phyloP scores from a whole-genome alignment of 495 filamentous ascomycete species.

The Aspergillus panamensis region DNA sequence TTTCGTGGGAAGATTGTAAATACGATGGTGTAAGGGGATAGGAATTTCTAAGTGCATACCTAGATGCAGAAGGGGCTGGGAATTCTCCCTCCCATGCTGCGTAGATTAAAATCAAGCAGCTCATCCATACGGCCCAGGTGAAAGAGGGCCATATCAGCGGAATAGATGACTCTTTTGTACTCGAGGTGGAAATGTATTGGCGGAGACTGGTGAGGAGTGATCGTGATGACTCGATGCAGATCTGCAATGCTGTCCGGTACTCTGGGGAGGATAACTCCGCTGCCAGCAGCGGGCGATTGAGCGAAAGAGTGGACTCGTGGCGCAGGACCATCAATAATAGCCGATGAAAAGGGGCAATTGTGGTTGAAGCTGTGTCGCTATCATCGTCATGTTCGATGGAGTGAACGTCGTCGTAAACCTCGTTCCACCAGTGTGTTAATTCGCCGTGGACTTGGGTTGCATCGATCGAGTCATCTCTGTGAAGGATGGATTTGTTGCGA shows the following conservation, averaged over 20 bases:
- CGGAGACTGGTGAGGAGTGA: slow-evolving; percentile 35
- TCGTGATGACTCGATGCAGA: slow-evolving; percentile 43
- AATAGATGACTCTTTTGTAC: slow-evolving; percentile 2
- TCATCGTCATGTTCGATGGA: slow-evolving; percentile 24
- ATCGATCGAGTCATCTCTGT: slow-evolving; percentile 34
- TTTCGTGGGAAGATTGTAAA: neutral
- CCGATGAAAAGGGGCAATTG: slow-evolving; percentile 33
- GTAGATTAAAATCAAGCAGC: slow-evolving; percentile 45
- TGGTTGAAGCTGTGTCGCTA: neutral
- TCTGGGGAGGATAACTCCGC: slow-evolving; percentile 33
- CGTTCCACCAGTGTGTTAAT: slow-evolving; percentile 46
- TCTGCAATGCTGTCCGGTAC: slow-evolving; percentile 43
- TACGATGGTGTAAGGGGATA: too few relatives aligned
- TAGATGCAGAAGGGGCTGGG: slow-evolving; percentile 25
- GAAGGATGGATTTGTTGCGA: slow-evolving; percentile 45
- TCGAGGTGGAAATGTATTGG: slow-evolving; percentile 27
- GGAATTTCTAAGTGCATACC: neutral
- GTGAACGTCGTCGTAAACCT: slow-evolving; percentile 44
- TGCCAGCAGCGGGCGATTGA: slow-evolving; percentile 44
- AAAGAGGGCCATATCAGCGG: slow-evolving; percentile 46
- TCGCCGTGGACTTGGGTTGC: slow-evolving; percentile 38
- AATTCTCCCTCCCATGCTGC: slow-evolving; percentile 42
- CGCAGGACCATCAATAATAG: slow-evolving; percentile 36
- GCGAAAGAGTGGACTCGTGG: slow-evolving; percentile 44
- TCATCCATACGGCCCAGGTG: slow-evolving; percentile 50